A percentile compares a stretch with the other conserved stretches of the same genome.
These are phyloP conservation scores for Verticillium alfalfae DNA, from an alignment of 2,329 filamentous ascomycete genomes.

Conservation along the genomic window DNA sequence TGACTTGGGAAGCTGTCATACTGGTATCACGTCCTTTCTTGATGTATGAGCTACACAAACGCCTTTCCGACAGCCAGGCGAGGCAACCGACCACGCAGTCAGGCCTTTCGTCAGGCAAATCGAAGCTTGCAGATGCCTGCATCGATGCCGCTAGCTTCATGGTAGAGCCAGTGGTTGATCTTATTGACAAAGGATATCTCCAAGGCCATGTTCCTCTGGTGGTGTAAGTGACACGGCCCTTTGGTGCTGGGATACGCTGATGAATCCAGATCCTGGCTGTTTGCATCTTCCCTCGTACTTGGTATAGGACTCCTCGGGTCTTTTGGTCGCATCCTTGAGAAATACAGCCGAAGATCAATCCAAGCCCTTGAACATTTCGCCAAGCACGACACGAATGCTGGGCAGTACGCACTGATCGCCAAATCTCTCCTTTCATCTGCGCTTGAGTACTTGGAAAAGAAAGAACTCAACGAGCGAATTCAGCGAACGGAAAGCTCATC, in stretches of 20 bases:
- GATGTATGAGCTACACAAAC: slow-evolving; percentile 47
- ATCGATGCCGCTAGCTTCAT: slow-evolving; percentile 50
- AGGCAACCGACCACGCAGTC: slow-evolving; percentile 1
- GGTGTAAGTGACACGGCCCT: slow-evolving; percentile 32
- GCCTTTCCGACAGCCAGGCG: slow-evolving; percentile 29
- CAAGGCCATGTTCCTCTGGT: slow-evolving; percentile 41
- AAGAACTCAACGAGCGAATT: slow-evolving; percentile 38
- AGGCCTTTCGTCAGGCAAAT: slow-evolving; percentile 33
- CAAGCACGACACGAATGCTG: slow-evolving; percentile 41
- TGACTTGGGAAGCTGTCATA: slow-evolving; percentile 36
- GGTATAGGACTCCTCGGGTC: slow-evolving; percentile 45
- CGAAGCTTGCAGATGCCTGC: slow-evolving; percentile 47
- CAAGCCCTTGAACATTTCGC: slow-evolving; percentile 43
- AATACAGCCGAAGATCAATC: slow-evolving; percentile 41
- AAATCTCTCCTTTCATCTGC: slow-evolving; percentile 42
- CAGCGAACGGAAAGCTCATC: slow-evolving; percentile 44
- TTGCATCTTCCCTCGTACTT: slow-evolving; percentile 46
- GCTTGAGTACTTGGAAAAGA: slow-evolving; percentile 39
- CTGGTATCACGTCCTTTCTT: slow-evolving; percentile 49
- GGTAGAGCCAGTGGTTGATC: slow-evolving; percentile 40
- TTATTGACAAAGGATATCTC: slow-evolving; percentile 35
- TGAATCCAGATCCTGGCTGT: slow-evolving; percentile 42
- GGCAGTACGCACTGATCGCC: slow-evolving; percentile 48
- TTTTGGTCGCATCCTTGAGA: slow-evolving; percentile 47
- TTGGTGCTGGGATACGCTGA: background rate